A percentile compares a stretch with the other conserved stretches of the same genome.
Conservation (phyloP, 371 early-diverging fungal genomes). For the Rhizopus microsporus region DNA sequence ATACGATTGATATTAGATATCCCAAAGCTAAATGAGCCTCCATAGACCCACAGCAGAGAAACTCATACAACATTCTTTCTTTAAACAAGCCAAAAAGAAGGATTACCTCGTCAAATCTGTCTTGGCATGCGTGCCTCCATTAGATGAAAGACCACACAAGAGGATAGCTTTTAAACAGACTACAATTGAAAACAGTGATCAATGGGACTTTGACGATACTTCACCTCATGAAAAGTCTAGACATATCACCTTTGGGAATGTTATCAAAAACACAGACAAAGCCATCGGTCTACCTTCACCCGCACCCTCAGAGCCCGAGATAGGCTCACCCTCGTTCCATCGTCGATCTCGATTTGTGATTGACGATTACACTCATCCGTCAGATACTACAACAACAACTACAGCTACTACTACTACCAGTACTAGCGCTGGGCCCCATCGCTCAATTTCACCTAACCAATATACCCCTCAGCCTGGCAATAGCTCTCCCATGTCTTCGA, state of each 20-base stretch:
- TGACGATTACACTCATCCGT: slow-evolving; percentile 25
- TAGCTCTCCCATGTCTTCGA: not conserved
- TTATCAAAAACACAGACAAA: slow-evolving; percentile 22
- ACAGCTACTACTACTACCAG: not conserved
- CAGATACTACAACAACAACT: not conserved
- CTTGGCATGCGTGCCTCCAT: slow-evolving; percentile 67
- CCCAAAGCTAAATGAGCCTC: not conserved
- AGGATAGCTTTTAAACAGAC: slow-evolving; percentile 38
- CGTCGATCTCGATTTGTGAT: slow-evolving; percentile 48
- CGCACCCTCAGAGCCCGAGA: slow-evolving; percentile 9
- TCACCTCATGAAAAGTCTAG: slow-evolving; percentile 12
- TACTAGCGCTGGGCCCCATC: not conserved
- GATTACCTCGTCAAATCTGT: slow-evolving; percentile 60
- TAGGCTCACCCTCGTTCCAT: slow-evolving; percentile 1
- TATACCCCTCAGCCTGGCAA: not conserved
- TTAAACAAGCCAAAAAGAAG: slow-evolving; percentile 76
- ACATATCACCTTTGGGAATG: slow-evolving; percentile 44
- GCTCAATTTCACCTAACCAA: slow-evolving; percentile 5
- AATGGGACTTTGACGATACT: slow-evolving; percentile 50
- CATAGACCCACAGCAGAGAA: slow-evolving; percentile 80
- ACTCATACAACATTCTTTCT: slow-evolving; percentile 74
- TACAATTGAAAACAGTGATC: slow-evolving; percentile 29
- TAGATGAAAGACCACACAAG: slow-evolving; percentile 63
- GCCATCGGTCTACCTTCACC: slow-evolving; percentile 3
- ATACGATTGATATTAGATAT: not conserved